Conservation (phyloP, 148 eudicot species). For the Spergularia bocconei region DNA sequence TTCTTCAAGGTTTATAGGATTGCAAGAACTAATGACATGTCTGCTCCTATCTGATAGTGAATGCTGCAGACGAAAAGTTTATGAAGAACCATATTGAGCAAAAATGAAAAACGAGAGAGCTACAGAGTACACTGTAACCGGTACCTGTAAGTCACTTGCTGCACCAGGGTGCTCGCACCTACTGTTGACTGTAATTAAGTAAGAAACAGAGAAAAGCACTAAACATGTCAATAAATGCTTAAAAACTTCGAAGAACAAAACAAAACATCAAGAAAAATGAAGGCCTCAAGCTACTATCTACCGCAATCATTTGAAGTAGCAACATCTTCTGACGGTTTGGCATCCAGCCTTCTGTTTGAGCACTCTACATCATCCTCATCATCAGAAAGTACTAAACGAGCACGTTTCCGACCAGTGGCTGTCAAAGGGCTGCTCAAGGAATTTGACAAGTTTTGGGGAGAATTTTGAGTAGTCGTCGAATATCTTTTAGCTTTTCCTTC, state of each 20-base stretch:
- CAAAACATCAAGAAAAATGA: background rate
- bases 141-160: conserved; percentile 49
- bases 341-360: conserved; percentile 31
- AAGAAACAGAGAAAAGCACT: conserved; percentile 22
- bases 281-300: conserved; percentile 8
- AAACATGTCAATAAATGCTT: background rate
- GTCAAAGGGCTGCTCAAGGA: conserved; percentile 48
- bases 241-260: background rate
- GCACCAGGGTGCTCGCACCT: conserved; percentile 28
- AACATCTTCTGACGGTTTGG: conserved; percentile 40
- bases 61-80: conserved; percentile 42
- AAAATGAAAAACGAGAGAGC: conserved; percentile 1
- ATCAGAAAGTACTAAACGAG: conserved; percentile 73
- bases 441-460: conserved; percentile 38
- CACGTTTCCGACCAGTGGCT: conserved; percentile 62
- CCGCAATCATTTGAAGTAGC: conserved; percentile 76
- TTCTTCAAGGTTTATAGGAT: conserved; percentile 53
- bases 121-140: background rate
- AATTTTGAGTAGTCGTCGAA: conserved; percentile 32
- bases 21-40: conserved; percentile 35
- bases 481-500: conserved; percentile 20
- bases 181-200: conserved; percentile 51
- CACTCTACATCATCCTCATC: conserved; percentile 61
- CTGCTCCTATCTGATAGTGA: conserved; percentile 39
- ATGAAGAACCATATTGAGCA: conserved; percentile 6